A percentile compares a stretch with the other conserved stretches of the same genome.
Conservation (phyloP, 805 yeast genomes). For the Kodamaea laetipori region DNA sequence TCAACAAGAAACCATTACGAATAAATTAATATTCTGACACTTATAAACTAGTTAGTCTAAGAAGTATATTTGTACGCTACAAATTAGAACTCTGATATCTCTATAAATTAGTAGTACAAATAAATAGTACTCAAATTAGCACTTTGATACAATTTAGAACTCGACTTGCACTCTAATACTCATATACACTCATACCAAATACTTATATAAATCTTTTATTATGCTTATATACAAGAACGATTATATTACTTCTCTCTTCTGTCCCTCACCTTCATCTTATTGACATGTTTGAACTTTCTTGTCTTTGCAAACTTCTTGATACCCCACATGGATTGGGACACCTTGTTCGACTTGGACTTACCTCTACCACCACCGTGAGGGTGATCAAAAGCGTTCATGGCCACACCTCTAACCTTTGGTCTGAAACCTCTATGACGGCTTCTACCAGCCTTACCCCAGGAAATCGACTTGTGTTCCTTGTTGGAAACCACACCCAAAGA, state of each 20-base stretch:
- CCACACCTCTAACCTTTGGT: slow-evolving; percentile 96
- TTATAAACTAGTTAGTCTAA: too few species aligned
- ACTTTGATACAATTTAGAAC: too few species aligned
- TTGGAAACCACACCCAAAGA: slow-evolving; percentile 93
- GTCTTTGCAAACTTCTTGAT: slow-evolving; percentile 93
- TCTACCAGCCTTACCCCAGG: slow-evolving; percentile 97
- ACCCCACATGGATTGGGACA: slow-evolving; percentile 97
- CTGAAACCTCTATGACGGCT: slow-evolving; percentile 88
- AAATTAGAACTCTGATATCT: too few species aligned
- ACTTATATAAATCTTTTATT: not conserved
- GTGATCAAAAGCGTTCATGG: slow-evolving; percentile 96
- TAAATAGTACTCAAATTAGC: too few species aligned
- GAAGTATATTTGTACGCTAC: too few species aligned
- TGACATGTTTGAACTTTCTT: slow-evolving; percentile 83
- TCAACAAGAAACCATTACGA: too few species aligned
- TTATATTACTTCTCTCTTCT: slow-evolving; percentile 56
- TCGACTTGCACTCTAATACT: too few species aligned
- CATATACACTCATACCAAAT: too few species aligned
- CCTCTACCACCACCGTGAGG: slow-evolving; percentile 99
- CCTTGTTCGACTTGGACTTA: slow-evolving; percentile 93
- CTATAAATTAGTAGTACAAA: too few species aligned
- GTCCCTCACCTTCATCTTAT: slow-evolving; percentile 83
- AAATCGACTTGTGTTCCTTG: slow-evolving; percentile 84
- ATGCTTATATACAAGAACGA: slow-evolving; percentile 12
- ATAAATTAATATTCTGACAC: too few species aligned